Base-by-base conservation (phyloP, 2,329 filamentous ascomycete species). In the Aspergillaceae sp. region DNA sequence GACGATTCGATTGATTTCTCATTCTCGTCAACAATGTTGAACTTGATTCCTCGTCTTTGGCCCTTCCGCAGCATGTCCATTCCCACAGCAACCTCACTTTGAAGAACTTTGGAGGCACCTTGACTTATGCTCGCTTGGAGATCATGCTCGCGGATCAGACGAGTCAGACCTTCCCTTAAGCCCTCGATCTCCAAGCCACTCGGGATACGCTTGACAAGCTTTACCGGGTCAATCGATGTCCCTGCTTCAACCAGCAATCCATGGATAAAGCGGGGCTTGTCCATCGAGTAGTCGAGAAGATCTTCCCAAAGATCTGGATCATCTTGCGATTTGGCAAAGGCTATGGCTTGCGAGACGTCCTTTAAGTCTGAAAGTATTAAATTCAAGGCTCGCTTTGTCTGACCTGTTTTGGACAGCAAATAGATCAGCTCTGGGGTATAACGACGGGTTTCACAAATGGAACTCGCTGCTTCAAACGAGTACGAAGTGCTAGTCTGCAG, bases 341-440 rank as follows among this genome's bases (percentile, higher is more conserved):
- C 79, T 55, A 98, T 98, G 6, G 92, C 92, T 55, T 92, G 89
- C 42, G 84, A 85, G 42, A 97, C 90, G 62, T 98, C 87, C 48
- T 83, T 83, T 4, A 98, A 77, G n/a, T 88, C 83, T 58, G 94
- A 88, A 51, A 97, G 94, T 60, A 98, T 97, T 43, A 98, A 78
- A 57, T 85, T 90, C 2, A 98, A 73, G 0, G 94, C 94, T 8
- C 86, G 82, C 66, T 96, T 94, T 56, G 88, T 92, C 65, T 96
- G 84, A 0, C 92, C 92, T 0, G 89, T 97, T 64, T 96, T 96
- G 49, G 89, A 94, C 58, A 97, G 85, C 1, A 98, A 79, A 60
- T 92, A 92, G 9, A 98, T 91, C n/a, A 97, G 78, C 63, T 98
- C 92, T 34, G 88, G 86, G 41, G 94, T 86, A 66, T 86, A 97